These are phyloP conservation scores for Blumeria hordei DNA, from an alignment of 2,329 filamentous ascomycete species.

Conservation along the genomic window DNA sequence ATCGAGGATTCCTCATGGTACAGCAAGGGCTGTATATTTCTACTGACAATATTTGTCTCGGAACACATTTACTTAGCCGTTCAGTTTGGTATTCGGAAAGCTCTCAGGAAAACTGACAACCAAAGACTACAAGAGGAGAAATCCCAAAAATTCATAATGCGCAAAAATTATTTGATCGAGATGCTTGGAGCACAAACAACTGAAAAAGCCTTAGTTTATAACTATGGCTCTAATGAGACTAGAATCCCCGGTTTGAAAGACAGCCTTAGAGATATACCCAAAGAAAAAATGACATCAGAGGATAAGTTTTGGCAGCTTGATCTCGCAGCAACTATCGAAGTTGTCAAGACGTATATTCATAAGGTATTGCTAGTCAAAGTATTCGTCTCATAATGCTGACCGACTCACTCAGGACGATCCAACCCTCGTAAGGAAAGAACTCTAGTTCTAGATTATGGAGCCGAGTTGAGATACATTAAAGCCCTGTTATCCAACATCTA, in stretches of 20 bases:
- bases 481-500: too few relatives aligned
- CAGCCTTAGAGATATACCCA: slow-evolving; percentile 26
- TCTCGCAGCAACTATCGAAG: slow-evolving; percentile 29
- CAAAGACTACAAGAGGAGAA: slow-evolving; percentile 70
- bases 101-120: slow-evolving; percentile 60
- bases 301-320: slow-evolving; percentile 41
- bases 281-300: slow-evolving; percentile 23
- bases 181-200: too few relatives aligned
- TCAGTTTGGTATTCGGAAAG: slow-evolving; percentile 45
- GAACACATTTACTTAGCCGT: slow-evolving; percentile 77
- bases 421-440: too few relatives aligned
- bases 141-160: slow-evolving; percentile 54
- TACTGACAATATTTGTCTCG: slow-evolving; percentile 60
- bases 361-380: slow-evolving; percentile 12
- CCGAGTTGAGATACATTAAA: too few relatives aligned
- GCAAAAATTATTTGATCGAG: slow-evolving; percentile 24
- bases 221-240: too few relatives aligned
- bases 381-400: too few relatives aligned
- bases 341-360: slow-evolving; percentile 30
- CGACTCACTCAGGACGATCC: too few relatives aligned
- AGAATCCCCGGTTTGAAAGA: too few relatives aligned
- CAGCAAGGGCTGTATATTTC: slow-evolving; percentile 56
- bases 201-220: too few relatives aligned
- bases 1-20: slow-evolving; percentile 40
- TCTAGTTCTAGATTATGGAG: too few relatives aligned